Evolutionary conservation across 805 yeast species (phyloP), one percentile per base, ranked within the genome.

Genomic region (Pichia rugopelliculosa): DNA sequence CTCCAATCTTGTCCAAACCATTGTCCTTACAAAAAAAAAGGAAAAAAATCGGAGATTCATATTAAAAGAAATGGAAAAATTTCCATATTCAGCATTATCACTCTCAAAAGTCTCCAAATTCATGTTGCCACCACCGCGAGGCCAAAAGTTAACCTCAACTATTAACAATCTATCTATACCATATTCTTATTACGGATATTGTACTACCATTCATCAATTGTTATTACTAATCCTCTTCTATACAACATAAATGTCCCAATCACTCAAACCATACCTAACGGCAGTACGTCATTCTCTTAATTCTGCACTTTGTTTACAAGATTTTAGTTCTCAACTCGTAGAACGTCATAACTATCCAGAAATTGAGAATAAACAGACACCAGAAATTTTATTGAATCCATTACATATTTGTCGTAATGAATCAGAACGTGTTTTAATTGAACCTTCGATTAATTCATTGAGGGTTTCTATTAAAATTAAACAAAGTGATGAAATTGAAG

Each of bases 321-420:
- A 90, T 70, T 93, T 93, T 64, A 84, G 97, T 27, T 93, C 98
- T 9, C 96, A 91, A 67, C 76, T 86, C 48, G 96, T 86, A 20
- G 99, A 93, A 70, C 85, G 99, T 68, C 99, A 93, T 73, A 93
- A 91, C 70, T 79, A 91, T 56, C 99, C 99, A 4, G 99, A 93
- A 66, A 84, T 93, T 44, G 99, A 93, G 67, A 90, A 86, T 34
- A 74, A 73, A 57, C 84, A 86, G 60, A 80, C 93, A 51, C 83
- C 84, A 13, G 96, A 89, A 65, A 83, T 90, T 47, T 68, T 93
- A 52, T 74, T 91, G 60, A 89, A 90, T 60, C 93, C 96, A 36
- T 83, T 93, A 80, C 78, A 82, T 53, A 82, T 93, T 54, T 84
- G 96, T 1, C 80, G 99, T 68, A 93, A 93, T 62, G 97, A 91